These are phyloP conservation scores for Amaranthus tricolor DNA, from an alignment of 179 eudicot species.

Conservation along the genomic window DNA sequence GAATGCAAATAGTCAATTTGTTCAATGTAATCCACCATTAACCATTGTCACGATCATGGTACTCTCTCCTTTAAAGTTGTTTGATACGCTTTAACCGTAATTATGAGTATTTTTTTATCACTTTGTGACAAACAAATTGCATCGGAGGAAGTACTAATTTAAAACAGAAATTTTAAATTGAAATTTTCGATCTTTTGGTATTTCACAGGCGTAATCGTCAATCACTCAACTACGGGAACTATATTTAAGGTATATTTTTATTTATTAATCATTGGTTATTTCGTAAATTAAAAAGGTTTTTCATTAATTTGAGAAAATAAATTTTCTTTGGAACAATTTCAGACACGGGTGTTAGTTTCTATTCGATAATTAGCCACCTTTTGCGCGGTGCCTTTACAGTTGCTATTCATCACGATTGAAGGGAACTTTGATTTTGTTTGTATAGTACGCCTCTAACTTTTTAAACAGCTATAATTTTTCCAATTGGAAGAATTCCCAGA, in stretches of 20 bases:
- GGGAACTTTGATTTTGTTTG: conserved; percentile 10
- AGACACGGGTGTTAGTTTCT: conserved; percentile 11
- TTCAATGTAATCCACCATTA: too few species aligned
- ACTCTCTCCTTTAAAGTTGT: too few species aligned
- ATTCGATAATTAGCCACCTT: conserved; percentile 26
- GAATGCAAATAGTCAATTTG: too few species aligned
- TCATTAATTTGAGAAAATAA: background rate
- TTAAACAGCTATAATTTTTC: conserved; percentile 30
- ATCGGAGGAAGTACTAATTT: too few species aligned
- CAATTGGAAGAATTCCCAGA: too few species aligned
- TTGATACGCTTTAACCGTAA: too few species aligned
- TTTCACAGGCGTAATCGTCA: too few species aligned
- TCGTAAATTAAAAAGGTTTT: background rate
- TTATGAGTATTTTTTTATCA: background rate
- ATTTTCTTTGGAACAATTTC: background rate
- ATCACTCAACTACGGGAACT: too few species aligned
- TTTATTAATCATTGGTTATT: background rate
- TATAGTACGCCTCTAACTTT: conserved; percentile 36
- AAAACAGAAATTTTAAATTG: too few species aligned
- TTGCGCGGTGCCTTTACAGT: conserved; percentile 61
- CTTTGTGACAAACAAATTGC: background rate
- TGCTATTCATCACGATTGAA: conserved; percentile 52
- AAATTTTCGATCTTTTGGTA: too few species aligned
- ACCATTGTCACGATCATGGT: too few species aligned
- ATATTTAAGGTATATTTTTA: background rate